Evolutionary conservation across 441 rosid genomes (phyloP), one percentile per base, ranked within the genome.

Genomic region (Erodium texanum): DNA sequence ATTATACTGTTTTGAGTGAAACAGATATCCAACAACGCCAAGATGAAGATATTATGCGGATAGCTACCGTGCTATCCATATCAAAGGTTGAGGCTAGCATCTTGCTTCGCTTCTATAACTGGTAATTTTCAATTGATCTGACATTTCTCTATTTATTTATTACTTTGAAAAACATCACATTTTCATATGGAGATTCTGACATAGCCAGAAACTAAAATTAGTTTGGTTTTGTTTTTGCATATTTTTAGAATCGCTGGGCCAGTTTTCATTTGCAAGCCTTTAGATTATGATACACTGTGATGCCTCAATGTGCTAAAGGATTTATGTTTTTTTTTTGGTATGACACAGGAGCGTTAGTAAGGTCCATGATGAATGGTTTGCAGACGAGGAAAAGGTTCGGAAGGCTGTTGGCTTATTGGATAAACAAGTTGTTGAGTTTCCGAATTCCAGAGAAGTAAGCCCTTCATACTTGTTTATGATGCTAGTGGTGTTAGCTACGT

Each of bases 301-400:
- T 64, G 9, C 50, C 58, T 67, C 43, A 18, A 54, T 59, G 24
- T 66, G 54, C 23, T 64, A 27, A 27, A 4, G 36, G 58, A 29
- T 27, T 6, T 6, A 27, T 41, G 10, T 5, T 6, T 8, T 62
- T 59, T 43, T 65, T 69, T 59, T 70, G 66, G 15, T n/a, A 59
- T 9, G 12, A 71, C 56, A 73, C 83, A 95, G 99, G 99, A 87
- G 85, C 71, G 89, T 92, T 22, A 76, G 88, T 72, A 85, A 80
- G 78, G 98, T 95, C 67, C 87, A 86, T 70, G 98, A 95, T 79
- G 99, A 82, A 69, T 95, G 99, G 99, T 95, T 95, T 81, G 88
- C 90, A 6, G 83, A 92, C 56, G 99, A 95, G 80, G 95, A 89
- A 62, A 77, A 73, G 43, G 94, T 94, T 10, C 86, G 99, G 14